Conservation (phyloP, 2,329 filamentous ascomycete species). For the Exophiala alcalophila region DNA sequence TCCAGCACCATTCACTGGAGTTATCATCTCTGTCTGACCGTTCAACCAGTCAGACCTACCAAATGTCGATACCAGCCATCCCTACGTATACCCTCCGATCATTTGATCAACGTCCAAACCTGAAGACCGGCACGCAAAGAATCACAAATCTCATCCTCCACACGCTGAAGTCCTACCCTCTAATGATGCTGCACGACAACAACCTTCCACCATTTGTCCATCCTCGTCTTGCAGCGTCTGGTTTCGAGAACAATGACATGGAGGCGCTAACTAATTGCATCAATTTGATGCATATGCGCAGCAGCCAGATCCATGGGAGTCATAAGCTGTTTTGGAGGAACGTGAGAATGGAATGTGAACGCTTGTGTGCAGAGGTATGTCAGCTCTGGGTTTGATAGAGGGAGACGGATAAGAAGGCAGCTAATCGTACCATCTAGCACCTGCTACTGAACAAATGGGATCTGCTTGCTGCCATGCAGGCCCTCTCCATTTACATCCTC, state of each 20-base stretch:
- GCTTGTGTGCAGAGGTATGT: slow-evolving; percentile 38
- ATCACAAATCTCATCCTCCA: slow-evolving; percentile 40
- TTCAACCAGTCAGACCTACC: neutral
- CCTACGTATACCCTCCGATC: slow-evolving; percentile 30
- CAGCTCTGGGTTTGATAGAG: too few relatives aligned
- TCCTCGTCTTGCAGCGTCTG: slow-evolving; percentile 32
- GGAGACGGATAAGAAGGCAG: too few relatives aligned
- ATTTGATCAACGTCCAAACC: slow-evolving; percentile 32
- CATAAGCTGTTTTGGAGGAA: slow-evolving; percentile 48
- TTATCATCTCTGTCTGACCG: neutral
- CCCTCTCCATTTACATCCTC: slow-evolving; percentile 45
- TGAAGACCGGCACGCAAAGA: slow-evolving; percentile 33
- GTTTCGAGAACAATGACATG: slow-evolving; percentile 31
- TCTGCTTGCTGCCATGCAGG: slow-evolving; percentile 44
- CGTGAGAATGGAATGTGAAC: slow-evolving; percentile 45
- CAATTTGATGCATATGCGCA: slow-evolving; percentile 43
- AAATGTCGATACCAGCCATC: slow-evolving; percentile 30
- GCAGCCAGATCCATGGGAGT: slow-evolving; percentile 34
- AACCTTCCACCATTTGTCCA: slow-evolving; percentile 47
- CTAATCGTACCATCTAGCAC: slow-evolving; percentile 33
- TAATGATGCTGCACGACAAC: slow-evolving; percentile 41
- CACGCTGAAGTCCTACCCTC: slow-evolving; percentile 44
- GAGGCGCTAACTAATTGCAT: slow-evolving; percentile 44
- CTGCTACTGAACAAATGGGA: slow-evolving; percentile 38
- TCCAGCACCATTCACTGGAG: neutral